Percentiles rank a stretch among this genome's conserved stretches.
Conservation (phyloP, 495 filamentous ascomycete genomes). For the Lindgomyces ingoldianus region DNA sequence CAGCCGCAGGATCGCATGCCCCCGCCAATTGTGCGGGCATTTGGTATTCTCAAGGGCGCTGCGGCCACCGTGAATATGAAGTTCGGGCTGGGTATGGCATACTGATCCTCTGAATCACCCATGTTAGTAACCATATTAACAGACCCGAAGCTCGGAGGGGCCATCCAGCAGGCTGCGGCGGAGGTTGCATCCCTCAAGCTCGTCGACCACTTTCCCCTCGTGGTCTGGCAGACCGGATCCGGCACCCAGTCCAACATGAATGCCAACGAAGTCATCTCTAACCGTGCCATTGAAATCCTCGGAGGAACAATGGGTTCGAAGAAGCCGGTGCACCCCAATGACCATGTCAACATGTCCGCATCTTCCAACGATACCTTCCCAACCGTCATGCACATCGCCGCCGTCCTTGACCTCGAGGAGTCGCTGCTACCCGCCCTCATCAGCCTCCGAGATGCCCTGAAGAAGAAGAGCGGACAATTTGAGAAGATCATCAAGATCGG, state of each 20-base stretch:
- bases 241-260: slow-evolving; percentile 99
- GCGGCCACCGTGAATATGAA: slow-evolving; percentile 95
- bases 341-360: slow-evolving; percentile 98
- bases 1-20: slow-evolving; percentile 99
- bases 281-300: slow-evolving; percentile 97
- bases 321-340: slow-evolving; percentile 98
- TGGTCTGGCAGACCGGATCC: slow-evolving; percentile 98
- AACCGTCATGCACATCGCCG: slow-evolving; percentile 99
- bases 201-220: slow-evolving; percentile 95
- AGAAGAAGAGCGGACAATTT: slow-evolving; percentile 89
- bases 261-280: slow-evolving; percentile 99
- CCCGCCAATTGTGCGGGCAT: slow-evolving; percentile 83
- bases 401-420: slow-evolving; percentile 87
- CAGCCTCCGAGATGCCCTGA: slow-evolving; percentile 76
- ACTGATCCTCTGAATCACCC: neutral
- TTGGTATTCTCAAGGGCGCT: slow-evolving; percentile 96
- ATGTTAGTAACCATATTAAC: slow-evolving; percentile 27
- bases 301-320: slow-evolving; percentile 92
- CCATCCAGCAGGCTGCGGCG: slow-evolving; percentile 89
- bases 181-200: slow-evolving; percentile 95
- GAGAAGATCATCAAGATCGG: slow-evolving; percentile 97
- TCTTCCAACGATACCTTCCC: slow-evolving; percentile 99
- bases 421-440: slow-evolving; percentile 79
- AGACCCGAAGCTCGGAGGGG: slow-evolving; percentile 89
- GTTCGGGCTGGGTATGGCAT: slow-evolving; percentile 82